Percentiles rank a stretch among this genome's conserved stretches.
Conservation (phyloP, 2,329 filamentous ascomycete species). For the Calcarisporium arbuscula region DNA sequence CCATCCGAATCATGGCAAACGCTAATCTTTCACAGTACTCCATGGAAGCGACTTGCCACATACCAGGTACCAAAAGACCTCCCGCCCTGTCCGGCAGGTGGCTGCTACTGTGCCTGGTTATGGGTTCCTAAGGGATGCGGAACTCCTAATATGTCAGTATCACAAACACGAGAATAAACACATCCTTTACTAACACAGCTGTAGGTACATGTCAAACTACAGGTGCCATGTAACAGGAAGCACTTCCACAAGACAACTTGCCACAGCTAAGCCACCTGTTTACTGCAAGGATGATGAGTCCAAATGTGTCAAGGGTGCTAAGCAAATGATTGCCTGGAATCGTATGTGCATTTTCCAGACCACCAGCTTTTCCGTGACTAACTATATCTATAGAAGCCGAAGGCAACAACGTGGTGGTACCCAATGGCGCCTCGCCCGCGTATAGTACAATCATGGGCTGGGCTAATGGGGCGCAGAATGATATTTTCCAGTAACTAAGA, state of each 20-base stretch:
- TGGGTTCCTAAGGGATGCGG: slow-evolving; percentile 18
- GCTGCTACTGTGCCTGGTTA: slow-evolving; percentile 20
- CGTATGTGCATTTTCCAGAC: slow-evolving; percentile 16
- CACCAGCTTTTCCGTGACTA: not conserved
- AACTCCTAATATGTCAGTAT: slow-evolving; percentile 15
- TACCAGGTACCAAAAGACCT: slow-evolving; percentile 17
- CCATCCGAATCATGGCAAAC: not conserved
- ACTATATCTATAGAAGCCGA: slow-evolving; percentile 13
- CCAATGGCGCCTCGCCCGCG: slow-evolving; percentile 15
- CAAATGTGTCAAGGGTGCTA: slow-evolving; percentile 37
- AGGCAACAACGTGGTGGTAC: slow-evolving; percentile 21
- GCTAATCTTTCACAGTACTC: slow-evolving; percentile 9
- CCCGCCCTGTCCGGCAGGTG: slow-evolving; percentile 14
- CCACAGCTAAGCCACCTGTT: slow-evolving; percentile 28
- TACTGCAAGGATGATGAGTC: slow-evolving; percentile 31
- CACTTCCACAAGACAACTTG: slow-evolving; percentile 28
- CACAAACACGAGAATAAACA: not conserved
- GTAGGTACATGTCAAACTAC: slow-evolving; percentile 36
- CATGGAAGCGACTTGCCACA: slow-evolving; percentile 14
- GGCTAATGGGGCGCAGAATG: slow-evolving; percentile 18
- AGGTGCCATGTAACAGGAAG: slow-evolving; percentile 38
- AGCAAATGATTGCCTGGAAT: slow-evolving; percentile 43
- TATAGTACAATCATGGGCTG: slow-evolving; percentile 22
- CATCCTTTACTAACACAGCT: not conserved
- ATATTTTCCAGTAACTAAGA: slow-evolving; percentile 17